A percentile compares a stretch with the other conserved stretches of the same genome.
phyloP scores from a whole-genome alignment of 2,329 filamentous ascomycete genomes.

The Colletotrichum ledebouriae region DNA sequence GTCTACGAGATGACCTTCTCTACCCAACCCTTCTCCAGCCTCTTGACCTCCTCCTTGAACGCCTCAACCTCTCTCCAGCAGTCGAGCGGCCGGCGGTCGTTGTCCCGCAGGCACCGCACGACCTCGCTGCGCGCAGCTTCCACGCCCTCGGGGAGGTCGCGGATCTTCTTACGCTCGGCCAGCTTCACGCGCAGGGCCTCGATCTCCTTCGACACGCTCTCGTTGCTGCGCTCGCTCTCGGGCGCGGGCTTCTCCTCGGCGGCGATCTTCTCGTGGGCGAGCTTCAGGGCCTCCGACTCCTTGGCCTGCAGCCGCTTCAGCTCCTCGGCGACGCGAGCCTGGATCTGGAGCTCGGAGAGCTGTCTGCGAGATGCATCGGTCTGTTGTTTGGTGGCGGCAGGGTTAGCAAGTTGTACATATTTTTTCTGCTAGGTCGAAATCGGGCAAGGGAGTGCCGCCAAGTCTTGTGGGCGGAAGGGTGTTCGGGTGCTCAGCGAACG shows the following conservation, averaged over 20 bases:
- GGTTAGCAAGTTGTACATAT: conserved; percentile 12
- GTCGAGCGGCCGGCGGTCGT: conserved; percentile 90
- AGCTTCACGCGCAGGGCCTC: conserved; percentile 70
- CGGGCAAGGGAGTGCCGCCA: conserved; percentile 3
- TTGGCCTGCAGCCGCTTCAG: conserved; percentile 82
- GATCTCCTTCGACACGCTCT: conserved; percentile 71
- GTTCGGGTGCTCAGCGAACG: not conserved
- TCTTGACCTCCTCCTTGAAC: conserved; percentile 90
- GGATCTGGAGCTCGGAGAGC: conserved; percentile 87
- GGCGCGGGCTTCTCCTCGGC: conserved; percentile 50
- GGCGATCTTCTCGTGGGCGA: conserved; percentile 75
- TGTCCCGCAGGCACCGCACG: conserved; percentile 82
- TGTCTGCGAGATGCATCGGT: conserved; percentile 89
- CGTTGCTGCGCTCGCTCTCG: conserved; percentile 52
- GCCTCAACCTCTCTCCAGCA: conserved; percentile 94
- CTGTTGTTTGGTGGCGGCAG: conserved; percentile 60
- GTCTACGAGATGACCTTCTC: conserved; percentile 76
- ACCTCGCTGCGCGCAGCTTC: conserved; percentile 82
- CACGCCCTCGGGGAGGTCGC: conserved; percentile 78
- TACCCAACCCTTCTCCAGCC: conserved; percentile 89
- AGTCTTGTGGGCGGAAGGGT: not conserved
- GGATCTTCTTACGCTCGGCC: conserved; percentile 73
- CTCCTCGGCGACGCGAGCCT: conserved; percentile 87
- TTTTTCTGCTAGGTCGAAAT: conserved; percentile 5
- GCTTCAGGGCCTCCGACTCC: conserved; percentile 76